Evolutionary conservation across 2,329 filamentous ascomycete species (phyloP), one percentile per base, ranked within the genome.

Genomic region (Grosmannia serpens): DNA sequence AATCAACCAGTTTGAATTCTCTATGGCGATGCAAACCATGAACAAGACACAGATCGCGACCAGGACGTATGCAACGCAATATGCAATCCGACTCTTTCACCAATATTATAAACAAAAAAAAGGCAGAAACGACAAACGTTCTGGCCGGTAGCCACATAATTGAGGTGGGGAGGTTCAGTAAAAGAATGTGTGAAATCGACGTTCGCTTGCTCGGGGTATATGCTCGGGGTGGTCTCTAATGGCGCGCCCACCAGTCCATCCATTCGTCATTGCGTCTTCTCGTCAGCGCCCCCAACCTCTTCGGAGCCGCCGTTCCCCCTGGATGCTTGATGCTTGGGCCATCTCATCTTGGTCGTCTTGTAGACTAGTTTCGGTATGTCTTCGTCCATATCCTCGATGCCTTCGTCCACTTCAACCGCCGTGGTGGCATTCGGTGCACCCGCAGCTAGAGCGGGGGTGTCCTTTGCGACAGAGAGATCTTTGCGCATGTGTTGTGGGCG

Each of bases 401-500:
- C 70, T 61, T 78, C 76, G 46, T 78, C 75, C 1, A 72, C 71
- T 35, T 75, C 73, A 24, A 70, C 64, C 29, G 27, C 46, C 24
- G 17, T 2, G 8, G 2, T 33, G 1, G 31, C 8, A 1, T 17
- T 20, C 4, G 13, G 20, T 20, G 50, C 26, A 2, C 11, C 49
- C 2, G 33, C 15, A 1, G 24, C 10, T 6, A 8, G 2, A 26
- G 26, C 1, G 2, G 31, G 13, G 4, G n/a, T n/a, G 4, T 51
- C 60, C n/a, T 56, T 63, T 33, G 67, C 64, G 33, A 63, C 63
- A 2, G 69, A 63, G 8, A 62, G 65, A 51, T 77, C 78, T 61
- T 75, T 74, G 52, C 80, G 74, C 73, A 83, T 78, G 62, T 74
- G 80, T 58, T 77, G 77, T 38, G 78, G 76, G 20, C 80, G 75